Evolutionary conservation across 2,329 filamentous ascomycete genomes (phyloP), one percentile per base, ranked within the genome.

Genomic region (Xylaria sp.): DNA sequence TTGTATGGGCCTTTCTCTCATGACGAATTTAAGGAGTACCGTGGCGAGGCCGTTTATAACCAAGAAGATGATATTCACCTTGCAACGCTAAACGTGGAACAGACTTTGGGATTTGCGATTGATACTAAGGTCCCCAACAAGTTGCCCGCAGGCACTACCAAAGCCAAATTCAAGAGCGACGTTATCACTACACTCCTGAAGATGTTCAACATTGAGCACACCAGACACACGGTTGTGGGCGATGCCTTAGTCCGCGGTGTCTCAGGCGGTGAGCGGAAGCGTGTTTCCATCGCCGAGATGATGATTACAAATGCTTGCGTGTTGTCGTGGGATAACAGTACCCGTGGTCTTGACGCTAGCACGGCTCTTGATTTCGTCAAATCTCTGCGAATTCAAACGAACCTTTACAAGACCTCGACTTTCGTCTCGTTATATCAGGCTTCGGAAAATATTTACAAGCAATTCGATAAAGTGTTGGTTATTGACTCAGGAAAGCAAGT

Each of bases 151-250:
- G 92, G 92, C 25, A 85, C 96, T 72, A 89, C 87, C 44, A 91
- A 92, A 77, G 77, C 80, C 5, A 89, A 91, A 17, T 95, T 95
- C 82, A 94, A 94, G 81, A 85, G 91, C 56, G 88, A 89, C 72
- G 89, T 96, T 64, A 85, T 94, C 67, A 85, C 88, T 20, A 87
- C 90, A 74, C 84, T 97, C 66, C 83, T 97, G 58, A 93, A 92
- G 75, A 96, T 96, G 92, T 96, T 97, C 84, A 96, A 95, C 76
- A 97, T 97, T 61, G 91, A 94, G 77, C 93, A 97, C 78, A 96
- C 93, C 0, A 86, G 88, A 58, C 87, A 94, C 76, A 97, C 94
- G 0, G 88, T 95, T 33, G 93, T 97, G 29, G 94, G 94, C 7
- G 91, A 96, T 69, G 87, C 88, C 0, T 93, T 95, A 69, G 86